Percentiles rank a stretch among this genome's conserved stretches.
phyloP scores from a whole-genome alignment of 2,329 filamentous ascomycete genomes.

The Mycocentrospora acerina region DNA sequence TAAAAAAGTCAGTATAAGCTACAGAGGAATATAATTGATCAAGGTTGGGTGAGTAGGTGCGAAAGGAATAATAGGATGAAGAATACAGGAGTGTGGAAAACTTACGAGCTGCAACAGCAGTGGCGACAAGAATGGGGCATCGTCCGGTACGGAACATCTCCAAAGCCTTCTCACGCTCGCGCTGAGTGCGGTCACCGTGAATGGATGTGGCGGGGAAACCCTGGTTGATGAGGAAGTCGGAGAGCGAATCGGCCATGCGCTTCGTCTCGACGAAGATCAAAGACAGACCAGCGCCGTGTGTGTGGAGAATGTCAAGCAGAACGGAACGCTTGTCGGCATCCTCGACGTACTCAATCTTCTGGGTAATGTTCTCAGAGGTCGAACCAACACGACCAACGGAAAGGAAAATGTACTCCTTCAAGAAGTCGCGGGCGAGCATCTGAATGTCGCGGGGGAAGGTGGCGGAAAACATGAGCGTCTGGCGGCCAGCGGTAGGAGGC shows the following conservation, averaged over 20 bases:
- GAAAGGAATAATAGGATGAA: no score
- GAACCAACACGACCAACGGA: constrained; percentile 98
- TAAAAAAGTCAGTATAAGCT: background rate
- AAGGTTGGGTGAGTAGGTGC: constrained; percentile 12
- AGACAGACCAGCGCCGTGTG: constrained; percentile 83
- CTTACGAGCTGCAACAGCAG: constrained; percentile 79
- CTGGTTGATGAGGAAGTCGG: constrained; percentile 98
- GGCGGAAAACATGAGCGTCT: constrained; percentile 99
- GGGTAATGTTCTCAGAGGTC: constrained; percentile 99
- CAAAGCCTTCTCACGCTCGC: constrained; percentile 95
- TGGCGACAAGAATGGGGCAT: constrained; percentile 95
- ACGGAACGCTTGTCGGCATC: constrained; percentile 97
- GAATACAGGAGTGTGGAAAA: constrained; percentile 3
- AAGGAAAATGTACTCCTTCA: constrained; percentile 99
- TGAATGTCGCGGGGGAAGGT: constrained; percentile 99
- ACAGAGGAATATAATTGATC: no score
- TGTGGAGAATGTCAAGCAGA: constrained; percentile 95
- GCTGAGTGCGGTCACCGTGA: constrained; percentile 97
- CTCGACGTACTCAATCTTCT: constrained; percentile 98
- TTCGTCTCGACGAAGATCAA: constrained; percentile 99
- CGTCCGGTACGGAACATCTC: constrained; percentile 97
- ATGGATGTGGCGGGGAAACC: constrained; percentile 98
- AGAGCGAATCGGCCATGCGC: constrained; percentile 97
- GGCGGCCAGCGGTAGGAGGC: constrained; percentile 78
- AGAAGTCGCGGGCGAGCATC: constrained; percentile 97